Conservation (phyloP, 2,329 filamentous ascomycete species). For the Periconia macrospinosa region DNA sequence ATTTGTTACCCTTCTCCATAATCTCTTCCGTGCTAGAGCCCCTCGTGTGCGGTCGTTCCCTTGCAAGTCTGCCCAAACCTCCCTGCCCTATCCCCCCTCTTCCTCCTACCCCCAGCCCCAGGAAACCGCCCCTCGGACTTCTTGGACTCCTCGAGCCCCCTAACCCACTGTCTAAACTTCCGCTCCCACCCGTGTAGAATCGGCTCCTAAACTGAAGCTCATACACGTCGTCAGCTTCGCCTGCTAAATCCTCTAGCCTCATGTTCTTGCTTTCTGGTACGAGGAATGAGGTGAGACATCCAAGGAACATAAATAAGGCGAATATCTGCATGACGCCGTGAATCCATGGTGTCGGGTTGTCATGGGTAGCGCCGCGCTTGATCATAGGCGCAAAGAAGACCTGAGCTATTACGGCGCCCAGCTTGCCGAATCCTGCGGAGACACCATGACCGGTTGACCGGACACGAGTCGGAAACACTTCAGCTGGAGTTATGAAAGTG, state of each 20-base stretch:
- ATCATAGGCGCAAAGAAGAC: slow-evolving; percentile 54
- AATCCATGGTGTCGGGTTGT: slow-evolving; percentile 64
- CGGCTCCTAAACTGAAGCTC: slow-evolving; percentile 21
- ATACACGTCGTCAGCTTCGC: slow-evolving; percentile 56
- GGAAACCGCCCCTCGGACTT: not conserved
- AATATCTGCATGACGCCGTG: slow-evolving; percentile 77
- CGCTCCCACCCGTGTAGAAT: slow-evolving; percentile 12
- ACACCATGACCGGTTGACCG: slow-evolving; percentile 53
- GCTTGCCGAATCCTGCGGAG: slow-evolving; percentile 52
- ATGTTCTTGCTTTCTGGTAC: slow-evolving; percentile 76
- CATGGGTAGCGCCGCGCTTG: slow-evolving; percentile 56
- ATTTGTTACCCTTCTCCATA: not conserved
- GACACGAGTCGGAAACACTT: slow-evolving; percentile 55
- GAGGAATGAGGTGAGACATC: slow-evolving; percentile 68
- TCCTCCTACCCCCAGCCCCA: not conserved
- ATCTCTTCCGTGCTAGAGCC: not conserved
- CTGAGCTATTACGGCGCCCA: slow-evolving; percentile 55
- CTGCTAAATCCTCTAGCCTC: slow-evolving; percentile 71
- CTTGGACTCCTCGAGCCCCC: slow-evolving; percentile 1
- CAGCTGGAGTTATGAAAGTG: slow-evolving; percentile 56
- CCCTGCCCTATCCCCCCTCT: not conserved
- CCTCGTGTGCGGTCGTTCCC: not conserved
- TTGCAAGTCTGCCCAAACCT: not conserved
- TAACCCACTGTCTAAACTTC: not conserved
- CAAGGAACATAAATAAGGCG: slow-evolving; percentile 77